A percentile compares a stretch with the other conserved stretches of the same genome.
Conservation (phyloP, 2,329 filamentous ascomycete species). For the Blumeria hordei region DNA sequence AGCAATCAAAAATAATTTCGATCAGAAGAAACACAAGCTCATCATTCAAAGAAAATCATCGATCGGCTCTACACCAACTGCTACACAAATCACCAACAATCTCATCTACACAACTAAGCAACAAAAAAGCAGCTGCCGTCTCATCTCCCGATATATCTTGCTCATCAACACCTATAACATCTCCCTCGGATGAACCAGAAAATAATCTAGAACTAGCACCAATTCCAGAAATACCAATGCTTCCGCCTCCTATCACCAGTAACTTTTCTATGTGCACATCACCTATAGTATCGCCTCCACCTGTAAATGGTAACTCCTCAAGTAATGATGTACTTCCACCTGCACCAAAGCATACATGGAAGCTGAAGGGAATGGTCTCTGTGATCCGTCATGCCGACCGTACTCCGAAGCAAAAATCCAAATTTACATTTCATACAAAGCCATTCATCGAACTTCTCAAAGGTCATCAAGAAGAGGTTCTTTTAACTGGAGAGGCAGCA, state of each 20-base stretch:
- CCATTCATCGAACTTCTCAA: slow-evolving; percentile 89
- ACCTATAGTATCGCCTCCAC: slow-evolving; percentile 7
- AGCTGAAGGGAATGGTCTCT: slow-evolving; percentile 89
- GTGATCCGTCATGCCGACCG: slow-evolving; percentile 92
- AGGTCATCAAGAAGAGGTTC: slow-evolving; percentile 86
- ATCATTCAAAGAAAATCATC: slow-evolving; percentile 21
- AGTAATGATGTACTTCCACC: slow-evolving; percentile 19
- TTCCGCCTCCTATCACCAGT: slow-evolving; percentile 11
- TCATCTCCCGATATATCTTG: slow-evolving; percentile 21
- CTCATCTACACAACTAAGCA: slow-evolving; percentile 24
- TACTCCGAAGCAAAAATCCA: slow-evolving; percentile 97
- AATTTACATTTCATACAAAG: slow-evolving; percentile 93
- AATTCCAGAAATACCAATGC: slow-evolving; percentile 8
- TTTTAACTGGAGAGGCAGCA: slow-evolving; percentile 78
- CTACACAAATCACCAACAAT: slow-evolving; percentile 38
- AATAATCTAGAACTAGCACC: background rate
- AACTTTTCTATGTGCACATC: slow-evolving; percentile 5
- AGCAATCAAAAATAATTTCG: background rate
- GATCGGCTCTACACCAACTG: slow-evolving; percentile 29
- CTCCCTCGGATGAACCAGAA: slow-evolving; percentile 8
- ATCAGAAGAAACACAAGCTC: slow-evolving; percentile 7
- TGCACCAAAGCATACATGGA: slow-evolving; percentile 81
- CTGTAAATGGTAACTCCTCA: slow-evolving; percentile 2
- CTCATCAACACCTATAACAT: slow-evolving; percentile 10
- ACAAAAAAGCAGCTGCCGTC: slow-evolving; percentile 17